Percentiles rank a stretch among this genome's conserved stretches.
Evolutionary conservation across 2,329 filamentous ascomycete genomes (phyloP).

Genomic region (Xylariales sp.): DNA sequence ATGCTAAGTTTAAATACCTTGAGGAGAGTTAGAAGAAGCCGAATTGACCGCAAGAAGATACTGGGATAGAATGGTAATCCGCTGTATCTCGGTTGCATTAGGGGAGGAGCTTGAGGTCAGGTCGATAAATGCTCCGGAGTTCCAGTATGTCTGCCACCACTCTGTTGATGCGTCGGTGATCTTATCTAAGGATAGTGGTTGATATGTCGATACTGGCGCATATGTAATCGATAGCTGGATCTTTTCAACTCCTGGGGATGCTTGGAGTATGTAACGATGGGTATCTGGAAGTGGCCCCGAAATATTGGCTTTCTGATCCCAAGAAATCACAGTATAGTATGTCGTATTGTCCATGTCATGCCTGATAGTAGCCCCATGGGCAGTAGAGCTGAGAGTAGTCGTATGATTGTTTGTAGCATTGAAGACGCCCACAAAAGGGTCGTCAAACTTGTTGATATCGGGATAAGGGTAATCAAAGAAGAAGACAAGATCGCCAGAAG

Average conservation of each 20-base stretch:
- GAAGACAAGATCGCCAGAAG: conserved; percentile 32
- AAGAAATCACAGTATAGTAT: conserved; percentile 35
- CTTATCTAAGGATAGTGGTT: conserved; percentile 17
- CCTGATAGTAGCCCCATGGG: conserved; percentile 30
- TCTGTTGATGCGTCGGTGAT: conserved; percentile 25
- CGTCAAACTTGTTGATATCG: conserved; percentile 47
- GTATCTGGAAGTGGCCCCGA: conserved; percentile 26
- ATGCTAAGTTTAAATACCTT: conserved; percentile 26
- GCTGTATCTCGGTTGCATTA: conserved; percentile 44
- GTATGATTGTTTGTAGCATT: conserved; percentile 40
- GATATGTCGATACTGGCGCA: conserved; percentile 18
- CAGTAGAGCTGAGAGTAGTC: conserved; percentile 27
- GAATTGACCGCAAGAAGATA: conserved; percentile 50
- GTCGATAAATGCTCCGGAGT: conserved; percentile 47
- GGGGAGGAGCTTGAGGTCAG: conserved; percentile 32
- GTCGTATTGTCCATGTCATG: conserved; percentile 38
- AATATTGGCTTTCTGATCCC: conserved; percentile 30
- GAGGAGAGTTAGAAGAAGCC: conserved; percentile 42
- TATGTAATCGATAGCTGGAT: conserved; percentile 28
- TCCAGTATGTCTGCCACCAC: conserved; percentile 48
- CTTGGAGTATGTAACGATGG: conserved; percentile 38
- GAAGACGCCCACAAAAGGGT: conserved; percentile 48
- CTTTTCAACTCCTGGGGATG: conserved; percentile 14
- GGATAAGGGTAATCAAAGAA: conserved; percentile 51
- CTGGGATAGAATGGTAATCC: conserved; percentile 48